A percentile compares a stretch with the other conserved stretches of the same genome.
phyloP scores from a whole-genome alignment of 345 rosid species.

The Gossypium thurberi region DNA sequence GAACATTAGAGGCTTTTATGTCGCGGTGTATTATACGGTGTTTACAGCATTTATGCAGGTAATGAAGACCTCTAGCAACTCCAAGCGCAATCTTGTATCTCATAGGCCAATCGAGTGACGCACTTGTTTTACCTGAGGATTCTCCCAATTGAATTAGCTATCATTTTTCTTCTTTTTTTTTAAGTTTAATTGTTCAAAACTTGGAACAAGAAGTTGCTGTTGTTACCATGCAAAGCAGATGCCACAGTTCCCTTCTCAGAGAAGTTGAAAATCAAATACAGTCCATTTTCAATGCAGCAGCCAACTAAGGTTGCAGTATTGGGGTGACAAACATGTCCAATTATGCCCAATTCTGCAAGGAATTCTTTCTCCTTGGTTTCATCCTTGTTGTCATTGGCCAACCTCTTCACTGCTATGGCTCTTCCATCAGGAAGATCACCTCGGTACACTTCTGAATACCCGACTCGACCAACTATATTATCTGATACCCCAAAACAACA shows the following conservation, averaged over 20 bases:
- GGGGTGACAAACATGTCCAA: constrained; percentile 79
- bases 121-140: constrained; percentile 29
- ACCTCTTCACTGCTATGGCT: constrained; percentile 77
- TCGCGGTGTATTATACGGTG: constrained; percentile 90
- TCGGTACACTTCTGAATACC: constrained; percentile 85
- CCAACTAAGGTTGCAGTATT: constrained; percentile 77
- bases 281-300: constrained; percentile 83
- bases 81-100: constrained; percentile 76
- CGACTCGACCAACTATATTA: constrained; percentile 71
- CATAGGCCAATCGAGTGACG: constrained; percentile 51
- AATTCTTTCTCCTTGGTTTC: constrained; percentile 77
- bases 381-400: constrained; percentile 69
- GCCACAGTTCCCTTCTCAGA: constrained; percentile 74
- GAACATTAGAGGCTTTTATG: constrained; percentile 86
- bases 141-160: neutral
- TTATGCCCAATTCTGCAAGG: constrained; percentile 72
- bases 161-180: no score
- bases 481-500: constrained; percentile 27
- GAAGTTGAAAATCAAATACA: constrained; percentile 68
- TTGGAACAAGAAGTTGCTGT: neutral
- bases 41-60: constrained; percentile 81
- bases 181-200: neutral
- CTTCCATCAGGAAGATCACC: constrained; percentile 71
- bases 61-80: constrained; percentile 77
- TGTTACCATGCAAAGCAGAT: constrained; percentile 70